Base-by-base conservation (phyloP, 768 basidiomycete genomes). In the Rhodotorula toruloides region DNA sequence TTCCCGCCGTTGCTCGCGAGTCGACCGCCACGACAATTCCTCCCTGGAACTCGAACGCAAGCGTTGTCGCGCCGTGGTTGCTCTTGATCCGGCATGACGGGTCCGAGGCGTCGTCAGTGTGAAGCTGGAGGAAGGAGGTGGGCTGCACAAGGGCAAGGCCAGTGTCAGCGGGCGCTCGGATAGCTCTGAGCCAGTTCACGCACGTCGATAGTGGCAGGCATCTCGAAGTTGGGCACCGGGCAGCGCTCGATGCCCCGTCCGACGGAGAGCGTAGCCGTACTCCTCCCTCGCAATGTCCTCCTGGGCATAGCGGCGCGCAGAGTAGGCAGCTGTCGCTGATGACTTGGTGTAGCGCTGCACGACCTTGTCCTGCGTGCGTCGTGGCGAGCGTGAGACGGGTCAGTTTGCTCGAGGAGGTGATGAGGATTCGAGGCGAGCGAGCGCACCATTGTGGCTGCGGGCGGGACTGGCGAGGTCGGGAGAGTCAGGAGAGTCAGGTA, bases 11-110 rank as follows among this genome's bases (percentile, higher is more conserved):
- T 39, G 96, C 96, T 78, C 96, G 81, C 42, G 94, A 97, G 77
- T 99, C 96, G n/a, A 99, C 96, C 29, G 91, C 90, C n/a, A 98
- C 96, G 68, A 98, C 93, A 63, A 98, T 91, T 60, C 96, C 96
- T 29, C 96, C 96, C 76, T 90, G 81, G 81, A 88, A 99, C 76
- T 91, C 83, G 84, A 99, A 99, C 12, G 96, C 96, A 47, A 99
- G 83, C 4, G 96, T 98, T 16, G 96, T 99, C 34, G 96, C 99
- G 74, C 96, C 96, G 77, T 99, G 96, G 77, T 91, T 88, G 72
- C 98, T 93, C 82, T 98, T 98, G 79, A 99, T 98, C 79, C 84
- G 86, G 82, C 93, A 96, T 64, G 84, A 85, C 47, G 94, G 91
- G 81, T 97, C 91, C 64, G 91, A 91, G 69, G 86, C 87, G 80